Percentiles rank a stretch among this genome's conserved stretches.
Conservation (phyloP, 75 land plant genomes). For the Pinus tabuliformis region DNA sequence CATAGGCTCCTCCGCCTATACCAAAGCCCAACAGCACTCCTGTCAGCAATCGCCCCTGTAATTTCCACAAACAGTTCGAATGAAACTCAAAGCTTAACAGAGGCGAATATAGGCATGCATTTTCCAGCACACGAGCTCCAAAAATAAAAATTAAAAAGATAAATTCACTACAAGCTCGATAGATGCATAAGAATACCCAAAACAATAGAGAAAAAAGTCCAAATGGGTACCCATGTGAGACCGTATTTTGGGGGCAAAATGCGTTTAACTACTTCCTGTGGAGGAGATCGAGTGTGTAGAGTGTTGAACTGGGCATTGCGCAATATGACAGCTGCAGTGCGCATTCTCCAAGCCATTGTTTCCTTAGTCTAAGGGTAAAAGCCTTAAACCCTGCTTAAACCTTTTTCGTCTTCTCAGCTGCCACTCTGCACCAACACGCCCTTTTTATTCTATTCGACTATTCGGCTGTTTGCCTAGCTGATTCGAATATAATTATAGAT, state of each 20-base stretch:
- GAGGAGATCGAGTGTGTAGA: constrained; percentile 1
- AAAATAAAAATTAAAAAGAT: background rate
- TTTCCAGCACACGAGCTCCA: too few relatives aligned
- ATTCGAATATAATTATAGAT: too few relatives aligned
- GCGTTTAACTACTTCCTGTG: background rate
- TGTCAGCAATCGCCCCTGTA: constrained; percentile 88
- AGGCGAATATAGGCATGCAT: too few relatives aligned
- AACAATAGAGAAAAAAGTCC: background rate
- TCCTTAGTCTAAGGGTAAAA: background rate
- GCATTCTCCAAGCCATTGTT: constrained; percentile 9
- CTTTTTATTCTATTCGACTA: background rate
- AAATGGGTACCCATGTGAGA: constrained; percentile 6
- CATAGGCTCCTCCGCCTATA: constrained; percentile 96
- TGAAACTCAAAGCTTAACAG: too few relatives aligned
- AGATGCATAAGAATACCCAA: background rate
- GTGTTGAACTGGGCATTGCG: background rate
- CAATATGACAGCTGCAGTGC: background rate
- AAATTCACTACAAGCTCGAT: too few relatives aligned
- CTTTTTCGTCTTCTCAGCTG: background rate
- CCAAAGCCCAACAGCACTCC: constrained; percentile 76
- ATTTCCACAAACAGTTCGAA: constrained; percentile 3
- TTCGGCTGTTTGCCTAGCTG: too few relatives aligned
- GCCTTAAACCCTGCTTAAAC: background rate
- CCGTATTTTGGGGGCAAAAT: constrained; percentile 8
- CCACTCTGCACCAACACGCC: background rate